Base-by-base conservation (phyloP, 352 stramenopile genomes). In the Thalassiosira pacifica region DNA sequence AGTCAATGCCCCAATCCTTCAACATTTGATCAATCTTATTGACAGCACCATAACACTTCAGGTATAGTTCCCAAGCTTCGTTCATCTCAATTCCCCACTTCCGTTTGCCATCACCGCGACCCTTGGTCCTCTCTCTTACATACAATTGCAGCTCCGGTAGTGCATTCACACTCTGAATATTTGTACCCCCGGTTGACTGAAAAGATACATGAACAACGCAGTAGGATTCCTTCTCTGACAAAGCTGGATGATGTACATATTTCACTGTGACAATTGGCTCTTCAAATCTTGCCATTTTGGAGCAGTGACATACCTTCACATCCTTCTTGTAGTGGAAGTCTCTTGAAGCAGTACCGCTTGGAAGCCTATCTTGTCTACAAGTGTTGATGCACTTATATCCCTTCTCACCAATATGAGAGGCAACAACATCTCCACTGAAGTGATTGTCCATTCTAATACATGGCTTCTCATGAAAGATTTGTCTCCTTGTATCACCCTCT, bases 71-170 rank as follows among this genome's bases (percentile, higher is more conserved):
- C 16, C 76, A 53, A 18, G 24, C 60, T 19, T 84, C 52, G 40
- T 84, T 84, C 67, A 79, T 79, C 29, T 84, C 76, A 74, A 84
- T 84, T 3, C 22, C 59, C 67, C 69, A 84, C n/a, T 11, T 72
- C 1, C 76, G 45, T 37, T 84, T 84, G 13, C 55, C 18, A 9
- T 72, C 24, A 1, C 66, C 66, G 32, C 57, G 40, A 6, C 76
- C 76, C 53, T 45, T 77, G 6, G 64, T 29, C 11, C 55, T 53
- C 19, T 8, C 0, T 42, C 66, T n/a, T 8, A 77, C 66, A 45
- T 77, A 83, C 19, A 73, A 32, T 6, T 53, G 6, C 34, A 72
- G 26, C 32, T 31, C 19, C 10, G 63, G 31, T 10, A 79, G 24
- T 55, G 57, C 31, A 68, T 84, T 84, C 16, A 84, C 68, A 16